Evolutionary conservation across 805 yeast species (phyloP), one percentile per base, ranked within the genome.

Genomic region (Sungouiozyma intestinalis): DNA sequence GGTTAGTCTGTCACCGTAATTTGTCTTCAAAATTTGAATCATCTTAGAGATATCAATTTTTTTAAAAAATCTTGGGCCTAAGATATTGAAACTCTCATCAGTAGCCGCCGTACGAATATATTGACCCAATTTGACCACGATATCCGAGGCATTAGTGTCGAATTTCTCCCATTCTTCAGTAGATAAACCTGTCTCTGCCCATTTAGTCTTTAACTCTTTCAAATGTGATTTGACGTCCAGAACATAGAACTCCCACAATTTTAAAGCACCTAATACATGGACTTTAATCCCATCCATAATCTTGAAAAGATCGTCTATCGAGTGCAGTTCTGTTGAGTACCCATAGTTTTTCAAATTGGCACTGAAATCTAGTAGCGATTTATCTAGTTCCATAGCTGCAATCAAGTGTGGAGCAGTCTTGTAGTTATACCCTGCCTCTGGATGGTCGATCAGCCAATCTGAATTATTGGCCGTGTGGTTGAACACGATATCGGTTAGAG

Each of bases 401-500:
- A 58, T 69, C 48, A 90, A 71, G 63, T 90, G 96, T 4, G 97
- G 97, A 2, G 97, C 94, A 2, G 96, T 88, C 40, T 72, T 73
- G 19, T 72, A 72, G 45, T 85, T 84, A 63, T 90, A 90, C 8
- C 97, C 97, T 2, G 84, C 77, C 17, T 88, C 96, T 0, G 97
- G 97, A 51, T 85, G 87, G 2, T 79, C 82, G 35, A 74, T 64
- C 29, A 92, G 63, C 98, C 98, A 90, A 0, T 54, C 62, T 0
- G 97, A 86, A 62, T 90, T 85, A 57, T 85, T 73, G 2, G 97
- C 96, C 0, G 97, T 90, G 57, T 90, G 98, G 59, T 90, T 90
- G 71, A 87, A 79, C 2, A 90, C 97, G 24, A 92, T 81, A 62
- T 90, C 98, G 1, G 96, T 85, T 66, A 90, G 67, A 0, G 95